Evolutionary conservation across 2,329 filamentous ascomycete genomes (phyloP).

Genomic region (Hymenoscyphus fraxineus): DNA sequence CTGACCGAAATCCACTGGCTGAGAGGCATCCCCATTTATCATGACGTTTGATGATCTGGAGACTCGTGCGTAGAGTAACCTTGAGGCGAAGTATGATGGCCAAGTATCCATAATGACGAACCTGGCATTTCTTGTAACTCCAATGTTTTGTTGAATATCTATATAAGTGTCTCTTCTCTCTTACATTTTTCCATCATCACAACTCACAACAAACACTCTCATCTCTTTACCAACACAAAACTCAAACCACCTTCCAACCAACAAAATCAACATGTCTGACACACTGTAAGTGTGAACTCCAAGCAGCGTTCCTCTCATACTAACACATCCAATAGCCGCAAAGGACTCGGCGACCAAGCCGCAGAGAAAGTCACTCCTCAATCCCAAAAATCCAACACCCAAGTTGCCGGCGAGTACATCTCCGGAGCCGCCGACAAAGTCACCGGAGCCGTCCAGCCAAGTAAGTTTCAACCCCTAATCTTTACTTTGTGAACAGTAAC

Average conservation of each 20-base stretch:
- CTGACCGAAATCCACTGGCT: background rate
- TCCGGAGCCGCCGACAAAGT: constrained; percentile 45
- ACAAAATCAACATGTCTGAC: constrained; percentile 44
- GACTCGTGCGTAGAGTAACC: background rate
- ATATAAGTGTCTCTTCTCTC: background rate
- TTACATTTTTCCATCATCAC: background rate
- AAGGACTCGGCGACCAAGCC: constrained; percentile 47
- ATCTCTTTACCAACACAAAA: background rate
- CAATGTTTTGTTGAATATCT: background rate
- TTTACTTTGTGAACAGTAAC: too few relatives aligned
- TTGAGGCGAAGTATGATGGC: background rate
- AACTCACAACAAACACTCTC: background rate
- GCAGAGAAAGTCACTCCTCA: constrained; percentile 50
- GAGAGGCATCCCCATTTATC: background rate
- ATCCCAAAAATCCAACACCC: constrained; percentile 48
- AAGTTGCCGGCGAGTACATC: constrained; percentile 39
- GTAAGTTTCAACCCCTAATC: constrained; percentile 17
- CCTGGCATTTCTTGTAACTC: background rate
- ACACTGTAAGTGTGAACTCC: constrained; percentile 34
- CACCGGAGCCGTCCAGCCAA: constrained; percentile 45
- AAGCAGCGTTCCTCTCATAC: background rate
- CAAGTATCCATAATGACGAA: background rate
- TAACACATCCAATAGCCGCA: constrained; percentile 37
- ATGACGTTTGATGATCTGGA: background rate
- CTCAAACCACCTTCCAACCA: constrained; percentile 12